Base-by-base conservation (phyloP, 768 basidiomycete genomes). In the Pleurotus djamor region DNA sequence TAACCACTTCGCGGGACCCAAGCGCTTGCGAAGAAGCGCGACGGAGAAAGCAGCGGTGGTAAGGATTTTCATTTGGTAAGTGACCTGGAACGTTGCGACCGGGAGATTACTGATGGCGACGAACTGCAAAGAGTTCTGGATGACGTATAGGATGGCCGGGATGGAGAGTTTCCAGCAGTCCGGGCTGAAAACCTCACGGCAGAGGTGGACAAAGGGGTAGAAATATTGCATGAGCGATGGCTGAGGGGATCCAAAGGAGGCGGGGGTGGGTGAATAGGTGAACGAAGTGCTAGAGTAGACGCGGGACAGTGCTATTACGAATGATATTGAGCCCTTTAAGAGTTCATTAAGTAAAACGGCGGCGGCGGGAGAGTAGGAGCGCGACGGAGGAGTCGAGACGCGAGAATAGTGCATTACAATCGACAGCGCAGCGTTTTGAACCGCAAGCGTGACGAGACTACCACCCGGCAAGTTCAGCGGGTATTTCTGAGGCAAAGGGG, bases 331-430 rank as follows among this genome's bases (percentile, higher is more conserved):
- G 58, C 95, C 93, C 71, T 99, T 99, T 59, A 98, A 79, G 36
- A 98, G 76, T 75, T 99, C 97, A 73, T 95, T 96, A 65, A 98
- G 76, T 35, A 99, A 83, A 32, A 99, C 95, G 21, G 97, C 97
- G 0, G 93, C 83, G 1, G 96, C 95, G 1, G 97, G 94, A 0
- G 93, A 97, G 73, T 99, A 99, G 1, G 92, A 78, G 35, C 89
- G 80, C 44, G 88, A 78, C 1, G 89, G 77, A 6, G 93, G 85
- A 0, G 84, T 91, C 2, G 92, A 91, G 59, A 94, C 89, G 60
- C 97, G 86, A n/a, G 97, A 98, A 74, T 98, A 93, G 78, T 98
- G 95, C 92, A 99, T 96, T 64, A 98, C 92, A 68, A 99, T 94
- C 56, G 95, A 95, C 51, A 99, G 79, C 8, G 92, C 87, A 34